phyloP scores from a whole-genome alignment of 2,329 filamentous ascomycete genomes.

The Pseudopyrenochaeta lycopersici region DNA sequence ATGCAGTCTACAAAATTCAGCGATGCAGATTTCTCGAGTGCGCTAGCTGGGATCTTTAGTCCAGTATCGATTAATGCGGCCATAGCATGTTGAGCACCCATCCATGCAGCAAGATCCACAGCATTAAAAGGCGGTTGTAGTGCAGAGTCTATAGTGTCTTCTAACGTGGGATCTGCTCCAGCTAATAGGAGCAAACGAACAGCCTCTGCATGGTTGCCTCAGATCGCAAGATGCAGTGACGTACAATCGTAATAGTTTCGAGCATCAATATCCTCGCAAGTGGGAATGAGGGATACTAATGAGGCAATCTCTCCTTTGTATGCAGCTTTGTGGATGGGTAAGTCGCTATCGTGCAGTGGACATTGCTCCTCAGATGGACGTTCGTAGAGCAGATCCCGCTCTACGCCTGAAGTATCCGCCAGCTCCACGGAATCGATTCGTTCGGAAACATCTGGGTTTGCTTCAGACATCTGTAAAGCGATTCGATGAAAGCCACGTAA shows the following conservation, averaged over 20 bases:
- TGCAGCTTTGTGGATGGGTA: slow-evolving; percentile 8
- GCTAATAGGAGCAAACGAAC: slow-evolving; percentile 4
- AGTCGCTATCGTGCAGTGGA: slow-evolving; percentile 6
- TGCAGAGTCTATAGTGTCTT: slow-evolving; percentile 2
- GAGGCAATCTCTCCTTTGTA: slow-evolving; percentile 5
- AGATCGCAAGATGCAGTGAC: slow-evolving; percentile 9
- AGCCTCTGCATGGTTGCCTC: slow-evolving; percentile 4
- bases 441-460: too few relatives aligned
- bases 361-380: slow-evolving; percentile 1
- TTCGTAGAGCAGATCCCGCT: background rate
- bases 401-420: too few relatives aligned
- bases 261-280: slow-evolving; percentile 2
- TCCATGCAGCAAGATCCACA: slow-evolving; percentile 4
- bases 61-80: slow-evolving; percentile 2
- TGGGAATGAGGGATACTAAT: background rate
- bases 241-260: slow-evolving; percentile 1
- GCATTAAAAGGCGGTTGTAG: slow-evolving; percentile 1
- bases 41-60: background rate
- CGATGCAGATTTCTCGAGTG: slow-evolving; percentile 2
- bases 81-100: slow-evolving; percentile 9
- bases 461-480: too few relatives aligned
- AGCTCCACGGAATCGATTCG: too few relatives aligned
- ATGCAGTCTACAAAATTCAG: slow-evolving; percentile 5
- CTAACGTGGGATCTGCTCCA: slow-evolving; percentile 6
- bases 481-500: too few relatives aligned